These are phyloP conservation scores for Candida arabinofermentans DNA, from an alignment of 805 yeast genomes.

Conservation along the genomic window DNA sequence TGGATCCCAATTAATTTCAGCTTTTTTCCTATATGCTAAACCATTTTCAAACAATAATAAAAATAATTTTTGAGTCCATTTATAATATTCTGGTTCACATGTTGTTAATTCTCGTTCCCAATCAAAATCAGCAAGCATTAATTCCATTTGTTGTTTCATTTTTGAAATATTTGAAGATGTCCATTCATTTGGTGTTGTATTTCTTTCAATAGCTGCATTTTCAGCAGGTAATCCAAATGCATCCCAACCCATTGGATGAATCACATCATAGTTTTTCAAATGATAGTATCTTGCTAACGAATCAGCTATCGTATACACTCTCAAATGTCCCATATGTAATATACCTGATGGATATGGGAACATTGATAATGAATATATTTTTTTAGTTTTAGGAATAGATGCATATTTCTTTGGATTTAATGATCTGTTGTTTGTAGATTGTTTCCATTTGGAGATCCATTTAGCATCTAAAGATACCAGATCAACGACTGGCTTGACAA, in stretches of 20 bases:
- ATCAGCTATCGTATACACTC: slow-evolving; percentile 92
- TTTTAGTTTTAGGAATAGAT: slow-evolving; percentile 4
- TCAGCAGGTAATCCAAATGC: slow-evolving; percentile 98
- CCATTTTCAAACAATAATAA: slow-evolving; percentile 69
- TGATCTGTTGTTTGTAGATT: slow-evolving; percentile 15
- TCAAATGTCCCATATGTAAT: slow-evolving; percentile 88
- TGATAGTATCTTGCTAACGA: slow-evolving; percentile 74
- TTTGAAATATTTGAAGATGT: slow-evolving; percentile 72
- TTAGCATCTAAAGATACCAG: slow-evolving; percentile 42
- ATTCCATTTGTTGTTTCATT: slow-evolving; percentile 79
- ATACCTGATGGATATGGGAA: slow-evolving; percentile 96
- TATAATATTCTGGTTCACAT: slow-evolving; percentile 81
- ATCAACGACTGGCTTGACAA: slow-evolving; percentile 15
- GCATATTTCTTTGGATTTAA: slow-evolving; percentile 29
- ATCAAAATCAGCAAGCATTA: slow-evolving; percentile 83
- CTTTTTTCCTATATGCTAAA: slow-evolving; percentile 78
- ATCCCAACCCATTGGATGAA: slow-evolving; percentile 99
- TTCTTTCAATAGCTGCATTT: slow-evolving; percentile 91
- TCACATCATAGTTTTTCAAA: slow-evolving; percentile 69
- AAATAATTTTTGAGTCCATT: slow-evolving; percentile 89
- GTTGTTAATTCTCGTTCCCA: slow-evolving; percentile 92
- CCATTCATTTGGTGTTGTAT: slow-evolving; percentile 78
- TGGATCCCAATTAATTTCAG: slow-evolving; percentile 98
- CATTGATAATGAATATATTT: slow-evolving; percentile 74
- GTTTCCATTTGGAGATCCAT: slow-evolving; percentile 49